Conservation (phyloP, 2,329 filamentous ascomycete genomes). For the Chrysoporthe deuterocubensis region DNA sequence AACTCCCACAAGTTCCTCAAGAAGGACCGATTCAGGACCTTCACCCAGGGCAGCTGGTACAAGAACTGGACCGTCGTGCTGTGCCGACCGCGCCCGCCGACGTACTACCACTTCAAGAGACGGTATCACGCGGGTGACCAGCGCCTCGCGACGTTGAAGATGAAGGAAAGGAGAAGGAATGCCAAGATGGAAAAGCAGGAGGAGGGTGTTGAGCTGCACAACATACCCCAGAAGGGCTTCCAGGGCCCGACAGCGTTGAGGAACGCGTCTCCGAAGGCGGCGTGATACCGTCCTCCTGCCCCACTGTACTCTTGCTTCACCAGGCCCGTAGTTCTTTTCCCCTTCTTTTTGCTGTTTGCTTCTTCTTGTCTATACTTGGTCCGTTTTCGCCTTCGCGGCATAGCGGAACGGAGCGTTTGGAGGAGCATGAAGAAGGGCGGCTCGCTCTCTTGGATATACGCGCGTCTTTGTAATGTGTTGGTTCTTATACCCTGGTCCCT, state of each 20-base stretch:
- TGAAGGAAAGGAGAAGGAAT: conserved; percentile 44
- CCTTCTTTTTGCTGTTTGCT: conserved; percentile 5
- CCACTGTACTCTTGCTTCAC: neutral
- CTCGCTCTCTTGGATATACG: conserved; percentile 11
- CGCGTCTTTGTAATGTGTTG: conserved; percentile 24
- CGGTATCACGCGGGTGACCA: conserved; percentile 81
- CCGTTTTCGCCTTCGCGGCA: conserved; percentile 15
- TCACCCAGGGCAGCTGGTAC: conserved; percentile 74
- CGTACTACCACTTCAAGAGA: conserved; percentile 85
- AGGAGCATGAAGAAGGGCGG: conserved; percentile 2
- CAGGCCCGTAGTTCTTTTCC: neutral
- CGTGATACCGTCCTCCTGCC: neutral
- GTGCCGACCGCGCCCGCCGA: conserved; percentile 81
- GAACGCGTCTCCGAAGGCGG: conserved; percentile 27
- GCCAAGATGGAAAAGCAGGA: conserved; percentile 35
- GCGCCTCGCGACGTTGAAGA: conserved; percentile 66
- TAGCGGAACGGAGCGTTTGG: conserved; percentile 4
- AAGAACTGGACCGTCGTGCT: conserved; percentile 84
- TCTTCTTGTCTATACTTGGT: neutral
- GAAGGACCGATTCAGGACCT: conserved; percentile 88
- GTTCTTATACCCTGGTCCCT: conserved; percentile 20
- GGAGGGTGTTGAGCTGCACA: conserved; percentile 74
- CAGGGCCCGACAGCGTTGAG: conserved; percentile 57
- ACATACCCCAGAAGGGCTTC: conserved; percentile 56
- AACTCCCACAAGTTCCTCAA: conserved; percentile 95